Base-by-base conservation (phyloP, 139 green algal genomes). In the Yamagishiella unicocca region DNA sequence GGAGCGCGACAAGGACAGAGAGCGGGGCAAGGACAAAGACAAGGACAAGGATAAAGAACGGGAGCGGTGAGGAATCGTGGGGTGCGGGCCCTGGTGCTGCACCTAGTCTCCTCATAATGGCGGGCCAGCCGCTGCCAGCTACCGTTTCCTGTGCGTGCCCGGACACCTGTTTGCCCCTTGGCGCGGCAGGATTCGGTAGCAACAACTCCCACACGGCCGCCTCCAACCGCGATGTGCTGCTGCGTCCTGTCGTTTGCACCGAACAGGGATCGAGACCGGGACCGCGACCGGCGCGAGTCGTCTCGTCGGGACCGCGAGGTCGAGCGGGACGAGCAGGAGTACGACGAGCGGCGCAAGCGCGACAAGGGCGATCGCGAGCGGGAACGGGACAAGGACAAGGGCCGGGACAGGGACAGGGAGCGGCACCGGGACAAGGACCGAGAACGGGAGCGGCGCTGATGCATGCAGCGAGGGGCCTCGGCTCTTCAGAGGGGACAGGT, bases 11-110 rank as follows among this genome's bases (percentile, higher is more conserved):
- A 22, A 45, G 0, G 82, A 67, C 38, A 62, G 61, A 50, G 58
- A 81, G n/a, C 64, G 64, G 40, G 87, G 82, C 50, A 74, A 64
- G 75, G 74, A 85, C 3, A 38, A 79, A 19, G 81, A 76, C 61
- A 87, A 80, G 53, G 54, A 83, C 37, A 84, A 73, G n/a, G 83
- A 84, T 25, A 72, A 74, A 5, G 66, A 21, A 7, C 40, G 35
- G 3, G 76, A 83, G 17, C 19, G 9, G 21, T n/a, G n/a, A n/a
- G n/a, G n/a, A n/a, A n/a, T n/a, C n/a, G n/a, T n/a, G n/a, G n/a
- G n/a, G n/a, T n/a, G n/a, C n/a, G n/a, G n/a, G n/a, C n/a, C n/a
- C n/a, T n/a, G n/a, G n/a, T n/a, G n/a, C n/a, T n/a, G n/a, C n/a
- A n/a, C n/a, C n/a, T n/a, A n/a, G n/a, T n/a, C n/a, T n/a, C n/a